Base-by-base conservation (phyloP, 2,329 filamentous ascomycete species). In the Ascochyta lentis region DNA sequence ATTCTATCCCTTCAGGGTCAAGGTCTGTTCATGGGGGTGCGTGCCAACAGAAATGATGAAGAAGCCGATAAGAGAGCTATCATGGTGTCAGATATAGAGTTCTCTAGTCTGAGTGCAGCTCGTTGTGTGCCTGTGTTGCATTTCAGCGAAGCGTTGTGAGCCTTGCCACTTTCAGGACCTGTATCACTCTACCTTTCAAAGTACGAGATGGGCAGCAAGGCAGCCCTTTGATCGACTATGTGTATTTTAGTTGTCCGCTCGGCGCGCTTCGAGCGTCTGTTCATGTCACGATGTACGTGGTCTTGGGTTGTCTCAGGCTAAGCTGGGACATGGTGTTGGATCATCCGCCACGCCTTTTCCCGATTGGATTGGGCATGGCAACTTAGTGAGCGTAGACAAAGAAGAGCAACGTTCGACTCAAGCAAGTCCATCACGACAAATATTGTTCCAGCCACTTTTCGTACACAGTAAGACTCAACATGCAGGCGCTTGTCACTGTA, bases 11-110 rank as follows among this genome's bases (percentile, higher is more conserved):
- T 56, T 71, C 29, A 65, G 61, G 41, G 57, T 70, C 19, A 58
- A 60, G 39, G 70, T 72, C 0, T 74, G 72, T 54, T 71, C 69
- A 15, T 73, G 70, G 70, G 63, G 63, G 0, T 74, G 72, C 43
- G 69, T 72, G 6, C 70, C 70, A 2, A 29, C 58, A 13, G 40
- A 54, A 8, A 63, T 70, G 52, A 44, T 40, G 3, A 43, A 42
- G 13, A 61, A 40, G 52, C 67, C 65, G 3, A 22, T 50, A 31
- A 60, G 46, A 23, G 55, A 55, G 33, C 19, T 61, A 27, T 9
- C 4, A 1, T 43, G 42, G 31, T 56, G 7, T 33, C 16, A 2
- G 19, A 38, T 16, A 38, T 22, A n/a, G 19, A 19, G 19, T 19
- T 3, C 19, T 19, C 19, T 19, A 19, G 19, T 19, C 19, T 19